A percentile compares a stretch with the other conserved stretches of the same genome.
phyloP scores from a whole-genome alignment of 148 eudicot species.

The Beta vulgaris region DNA sequence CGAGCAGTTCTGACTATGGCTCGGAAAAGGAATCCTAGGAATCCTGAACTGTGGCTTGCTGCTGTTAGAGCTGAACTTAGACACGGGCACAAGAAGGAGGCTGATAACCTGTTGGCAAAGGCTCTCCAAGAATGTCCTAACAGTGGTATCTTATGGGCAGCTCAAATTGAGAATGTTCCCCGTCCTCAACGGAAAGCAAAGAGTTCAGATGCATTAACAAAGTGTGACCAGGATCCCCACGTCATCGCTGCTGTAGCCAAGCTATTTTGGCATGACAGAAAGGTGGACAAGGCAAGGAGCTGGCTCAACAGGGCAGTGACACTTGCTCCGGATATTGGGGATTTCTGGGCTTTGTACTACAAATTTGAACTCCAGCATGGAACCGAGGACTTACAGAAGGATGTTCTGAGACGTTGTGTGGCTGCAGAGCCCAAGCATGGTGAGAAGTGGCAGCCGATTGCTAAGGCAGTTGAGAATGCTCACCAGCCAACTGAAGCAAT shows the following conservation, averaged over 20 bases:
- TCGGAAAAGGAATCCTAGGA: constrained; percentile 80
- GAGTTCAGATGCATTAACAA: constrained; percentile 75
- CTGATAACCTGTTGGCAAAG: constrained; percentile 86
- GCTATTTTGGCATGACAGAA: constrained; percentile 91
- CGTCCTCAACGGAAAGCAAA: constrained; percentile 81
- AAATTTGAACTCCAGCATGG: constrained; percentile 90
- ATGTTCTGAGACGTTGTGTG: constrained; percentile 73
- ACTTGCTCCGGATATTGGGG: constrained; percentile 84
- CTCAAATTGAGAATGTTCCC: constrained; percentile 84
- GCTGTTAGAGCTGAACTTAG: constrained; percentile 83
- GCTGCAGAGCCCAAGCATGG: constrained; percentile 95
- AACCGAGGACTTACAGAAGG: constrained; percentile 71
- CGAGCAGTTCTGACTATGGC: constrained; percentile 81
- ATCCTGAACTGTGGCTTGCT: constrained; percentile 93
- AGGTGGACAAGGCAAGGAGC: constrained; percentile 83
- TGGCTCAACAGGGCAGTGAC: constrained; percentile 88
- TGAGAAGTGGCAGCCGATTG: constrained; percentile 79
- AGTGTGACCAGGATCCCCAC: constrained; percentile 70
- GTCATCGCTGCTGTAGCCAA: constrained; percentile 81
- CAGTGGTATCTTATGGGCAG: constrained; percentile 91
- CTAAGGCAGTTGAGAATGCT: constrained; percentile 83
- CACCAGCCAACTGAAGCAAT: constrained; percentile 85
- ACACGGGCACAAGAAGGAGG: constrained; percentile 78
- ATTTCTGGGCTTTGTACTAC: constrained; percentile 84
- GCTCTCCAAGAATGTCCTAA: constrained; percentile 92